Percentiles rank a stretch among this genome's conserved stretches.
phyloP scores from a whole-genome alignment of 78 protist genomes.

The Mastigamoeba balamuthi region DNA sequence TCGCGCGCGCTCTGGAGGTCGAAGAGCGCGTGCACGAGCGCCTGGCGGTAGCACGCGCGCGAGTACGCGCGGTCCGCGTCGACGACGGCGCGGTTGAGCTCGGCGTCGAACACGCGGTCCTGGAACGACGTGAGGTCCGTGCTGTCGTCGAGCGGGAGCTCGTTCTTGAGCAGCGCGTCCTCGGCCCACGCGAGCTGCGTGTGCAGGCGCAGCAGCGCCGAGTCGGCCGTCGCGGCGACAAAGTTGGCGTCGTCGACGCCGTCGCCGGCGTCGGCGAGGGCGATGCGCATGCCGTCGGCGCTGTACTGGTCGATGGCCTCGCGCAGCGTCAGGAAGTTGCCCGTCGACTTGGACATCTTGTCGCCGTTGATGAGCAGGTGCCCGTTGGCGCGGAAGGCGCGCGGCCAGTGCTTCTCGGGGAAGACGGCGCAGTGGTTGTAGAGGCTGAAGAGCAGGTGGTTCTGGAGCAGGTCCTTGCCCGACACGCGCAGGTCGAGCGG shows the following conservation, averaged over 20 bases:
- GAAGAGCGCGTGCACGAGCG: conserved; percentile 66
- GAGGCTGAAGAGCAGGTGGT: conserved; percentile 96
- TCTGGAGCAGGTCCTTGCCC: conserved; percentile 95
- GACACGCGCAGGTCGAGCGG: conserved; percentile 95
- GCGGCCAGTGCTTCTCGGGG: conserved; percentile 65
- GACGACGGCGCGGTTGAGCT: conserved; percentile 35
- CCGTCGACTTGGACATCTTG: conserved; percentile 98
- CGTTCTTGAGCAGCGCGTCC: conserved; percentile 12
- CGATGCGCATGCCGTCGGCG: conserved; percentile 90
- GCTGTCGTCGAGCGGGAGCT: background rate
- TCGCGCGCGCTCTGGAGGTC: conserved; percentile 71
- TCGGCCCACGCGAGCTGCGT: conserved; percentile 72
- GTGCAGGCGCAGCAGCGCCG: conserved; percentile 73
- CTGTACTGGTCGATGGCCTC: conserved; percentile 44
- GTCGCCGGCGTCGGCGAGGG: conserved; percentile 99
- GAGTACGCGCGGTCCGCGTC: conserved; percentile 34
- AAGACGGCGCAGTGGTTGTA: conserved; percentile 98
- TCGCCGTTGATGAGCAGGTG: conserved; percentile 83
- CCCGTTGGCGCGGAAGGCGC: conserved; percentile 85
- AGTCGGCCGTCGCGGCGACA: conserved; percentile 57
- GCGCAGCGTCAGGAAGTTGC: conserved; percentile 93
- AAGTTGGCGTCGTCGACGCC: conserved; percentile 96
- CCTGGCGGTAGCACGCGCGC: conserved; percentile 76
- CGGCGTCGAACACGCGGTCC: conserved; percentile 63
- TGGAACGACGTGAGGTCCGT: conserved; percentile 3